phyloP scores from a whole-genome alignment of 2,329 filamentous ascomycete species.

The Exophiala lecanii-corni region DNA sequence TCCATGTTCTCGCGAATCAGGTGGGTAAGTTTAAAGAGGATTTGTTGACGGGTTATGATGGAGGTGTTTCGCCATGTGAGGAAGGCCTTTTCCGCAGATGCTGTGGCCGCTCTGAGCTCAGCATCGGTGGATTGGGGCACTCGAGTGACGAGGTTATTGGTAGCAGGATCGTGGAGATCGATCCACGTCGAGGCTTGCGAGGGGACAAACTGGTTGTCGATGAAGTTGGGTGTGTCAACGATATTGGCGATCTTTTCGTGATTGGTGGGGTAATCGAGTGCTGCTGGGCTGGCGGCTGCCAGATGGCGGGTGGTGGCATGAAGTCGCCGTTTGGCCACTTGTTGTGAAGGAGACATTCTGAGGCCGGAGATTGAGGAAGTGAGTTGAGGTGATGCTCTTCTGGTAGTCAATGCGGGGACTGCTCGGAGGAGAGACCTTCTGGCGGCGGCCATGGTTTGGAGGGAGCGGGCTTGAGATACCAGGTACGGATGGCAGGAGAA shows the following conservation, averaged over 20 bases:
- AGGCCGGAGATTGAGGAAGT: constrained; percentile 6
- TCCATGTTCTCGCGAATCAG: constrained; percentile 64
- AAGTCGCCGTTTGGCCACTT: constrained; percentile 32
- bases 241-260: constrained; percentile 54
- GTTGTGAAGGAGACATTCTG: constrained; percentile 25
- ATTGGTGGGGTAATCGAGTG: constrained; percentile 52
- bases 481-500: neutral
- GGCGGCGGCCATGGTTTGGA: constrained; percentile 22
- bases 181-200: constrained; percentile 60
- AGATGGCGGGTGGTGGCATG: constrained; percentile 54
- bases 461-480: neutral
- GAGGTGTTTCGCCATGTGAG: constrained; percentile 57
- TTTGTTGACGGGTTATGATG: constrained; percentile 57
- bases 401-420: constrained; percentile 23
- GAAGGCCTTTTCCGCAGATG: constrained; percentile 60
- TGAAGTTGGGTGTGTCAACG: constrained; percentile 57
- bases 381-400: constrained; percentile 20
- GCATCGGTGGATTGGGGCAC: constrained; percentile 62
- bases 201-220: constrained; percentile 58
- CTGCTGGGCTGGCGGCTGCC: constrained; percentile 46
- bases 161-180: constrained; percentile 60
- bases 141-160: constrained; percentile 62
- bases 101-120: constrained; percentile 58
- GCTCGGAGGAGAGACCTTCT: constrained; percentile 21
- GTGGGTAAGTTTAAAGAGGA: constrained; percentile 62